Conservation (phyloP, 495 filamentous ascomycete genomes). For the Lindgomyces ingoldianus region DNA sequence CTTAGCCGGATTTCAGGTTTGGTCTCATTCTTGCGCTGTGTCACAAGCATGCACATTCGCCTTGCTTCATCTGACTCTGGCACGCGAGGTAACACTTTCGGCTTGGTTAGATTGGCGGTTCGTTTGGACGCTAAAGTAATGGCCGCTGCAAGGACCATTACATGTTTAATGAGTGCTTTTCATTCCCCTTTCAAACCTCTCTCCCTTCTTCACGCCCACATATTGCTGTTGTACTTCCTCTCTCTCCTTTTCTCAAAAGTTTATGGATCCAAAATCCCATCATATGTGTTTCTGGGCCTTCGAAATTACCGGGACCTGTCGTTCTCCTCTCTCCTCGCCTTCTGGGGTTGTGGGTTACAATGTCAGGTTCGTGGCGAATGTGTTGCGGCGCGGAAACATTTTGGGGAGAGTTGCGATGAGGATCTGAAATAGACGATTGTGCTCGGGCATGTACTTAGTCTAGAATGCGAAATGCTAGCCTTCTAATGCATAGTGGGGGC, state of each 20-base stretch:
- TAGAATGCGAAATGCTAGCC: constrained; percentile 18
- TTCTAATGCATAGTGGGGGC: constrained; percentile 2
- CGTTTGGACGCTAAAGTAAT: background rate
- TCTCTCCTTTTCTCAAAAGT: constrained; percentile 19
- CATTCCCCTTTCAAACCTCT: background rate
- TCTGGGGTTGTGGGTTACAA: background rate
- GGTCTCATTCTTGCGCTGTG: constrained; percentile 10
- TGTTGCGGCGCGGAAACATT: constrained; percentile 10
- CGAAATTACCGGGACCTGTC: constrained; percentile 6
- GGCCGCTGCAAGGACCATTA: background rate
- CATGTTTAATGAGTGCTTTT: constrained; percentile 19
- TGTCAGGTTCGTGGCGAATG: constrained; percentile 9
- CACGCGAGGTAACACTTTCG: constrained; percentile 11
- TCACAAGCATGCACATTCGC: constrained; percentile 3
- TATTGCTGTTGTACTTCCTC: constrained; percentile 7
- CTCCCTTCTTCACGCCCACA: constrained; percentile 2
- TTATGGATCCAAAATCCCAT: constrained; percentile 11
- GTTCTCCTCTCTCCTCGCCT: constrained; percentile 1
- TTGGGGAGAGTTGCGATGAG: constrained; percentile 10
- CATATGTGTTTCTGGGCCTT: background rate
- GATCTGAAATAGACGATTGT: constrained; percentile 25
- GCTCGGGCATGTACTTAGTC: constrained; percentile 33
- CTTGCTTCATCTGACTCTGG: constrained; percentile 12
- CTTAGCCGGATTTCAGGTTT: constrained; percentile 7
- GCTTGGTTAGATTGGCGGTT: constrained; percentile 13